phyloP scores from a whole-genome alignment of 164 flowering plant genomes.

The Taxillus chinensis region DNA sequence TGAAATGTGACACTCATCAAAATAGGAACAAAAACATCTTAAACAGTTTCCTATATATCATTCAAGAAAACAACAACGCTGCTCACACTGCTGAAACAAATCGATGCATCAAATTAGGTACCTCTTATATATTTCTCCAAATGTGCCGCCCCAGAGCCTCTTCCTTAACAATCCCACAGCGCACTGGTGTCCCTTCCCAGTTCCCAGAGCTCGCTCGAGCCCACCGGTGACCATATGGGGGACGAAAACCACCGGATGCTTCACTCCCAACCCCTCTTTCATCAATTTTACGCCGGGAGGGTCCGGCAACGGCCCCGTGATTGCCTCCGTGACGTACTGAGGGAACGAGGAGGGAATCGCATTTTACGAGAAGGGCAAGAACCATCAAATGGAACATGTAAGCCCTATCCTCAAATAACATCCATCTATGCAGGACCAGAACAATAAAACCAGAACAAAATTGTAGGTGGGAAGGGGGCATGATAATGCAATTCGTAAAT shows the following conservation, averaged over 20 bases:
- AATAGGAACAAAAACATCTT: too few species aligned
- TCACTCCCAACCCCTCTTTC: conserved; percentile 67
- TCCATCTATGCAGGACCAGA: conserved; percentile 43
- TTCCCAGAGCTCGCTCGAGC: conserved; percentile 75
- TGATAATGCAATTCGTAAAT: too few species aligned
- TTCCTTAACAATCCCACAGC: conserved; percentile 86
- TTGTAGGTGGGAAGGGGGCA: too few species aligned
- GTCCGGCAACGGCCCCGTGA: conserved; percentile 84
- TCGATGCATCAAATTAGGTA: conserved; percentile 8
- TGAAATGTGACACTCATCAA: too few species aligned
- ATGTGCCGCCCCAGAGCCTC: conserved; percentile 94
- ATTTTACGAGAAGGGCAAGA: conserved; percentile 42
- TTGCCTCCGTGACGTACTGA: conserved; percentile 87
- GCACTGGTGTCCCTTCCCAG: conserved; percentile 93
- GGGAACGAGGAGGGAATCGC: conserved; percentile 87
- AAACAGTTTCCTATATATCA: too few species aligned
- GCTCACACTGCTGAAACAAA: too few species aligned
- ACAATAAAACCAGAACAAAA: too few species aligned
- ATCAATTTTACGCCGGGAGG: conserved; percentile 82
- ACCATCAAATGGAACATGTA: conserved; percentile 34
- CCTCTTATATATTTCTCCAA: conserved; percentile 94
- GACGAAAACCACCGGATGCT: conserved; percentile 91
- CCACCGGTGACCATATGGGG: conserved; percentile 99
- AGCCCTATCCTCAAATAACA: conserved; percentile 49
- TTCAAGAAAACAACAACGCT: too few species aligned